phyloP scores from a whole-genome alignment of 129 eudicot species.

The Helianthus tuberosus region DNA sequence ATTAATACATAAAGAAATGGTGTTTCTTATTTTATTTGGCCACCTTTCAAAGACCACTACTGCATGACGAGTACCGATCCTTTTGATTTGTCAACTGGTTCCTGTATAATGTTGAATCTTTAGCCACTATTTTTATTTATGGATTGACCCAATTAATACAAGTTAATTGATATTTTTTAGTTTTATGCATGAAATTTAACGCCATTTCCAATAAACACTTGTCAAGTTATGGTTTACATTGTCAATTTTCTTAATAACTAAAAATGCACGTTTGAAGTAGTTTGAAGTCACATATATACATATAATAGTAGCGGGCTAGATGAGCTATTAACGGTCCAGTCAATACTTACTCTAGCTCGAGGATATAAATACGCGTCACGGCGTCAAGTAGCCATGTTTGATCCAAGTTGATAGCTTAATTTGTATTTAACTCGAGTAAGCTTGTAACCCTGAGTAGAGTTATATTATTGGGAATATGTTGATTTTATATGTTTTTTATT shows the following conservation, averaged over 20 bases:
- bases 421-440: neutral
- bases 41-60: conserved; percentile 26
- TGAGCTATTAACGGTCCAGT: neutral
- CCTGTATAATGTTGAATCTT: neutral
- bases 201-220: neutral
- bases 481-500: neutral
- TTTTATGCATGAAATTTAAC: neutral
- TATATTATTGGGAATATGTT: neutral
- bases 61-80: conserved; percentile 12
- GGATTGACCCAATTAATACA: neutral
- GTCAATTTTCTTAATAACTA: neutral
- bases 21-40: neutral
- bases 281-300: neutral
- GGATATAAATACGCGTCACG: neutral
- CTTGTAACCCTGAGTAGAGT: neutral
- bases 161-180: neutral
- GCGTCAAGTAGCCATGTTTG: neutral
- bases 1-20: neutral
- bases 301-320: neutral
- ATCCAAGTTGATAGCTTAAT: neutral
- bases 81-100: conserved; percentile 16
- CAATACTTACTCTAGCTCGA: neutral
- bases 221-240: neutral
- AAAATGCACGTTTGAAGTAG: neutral
- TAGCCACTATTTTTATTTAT: too few species aligned